phyloP scores from a whole-genome alignment of 2,329 filamentous ascomycete genomes.

The Diaporthe citrichinensis region DNA sequence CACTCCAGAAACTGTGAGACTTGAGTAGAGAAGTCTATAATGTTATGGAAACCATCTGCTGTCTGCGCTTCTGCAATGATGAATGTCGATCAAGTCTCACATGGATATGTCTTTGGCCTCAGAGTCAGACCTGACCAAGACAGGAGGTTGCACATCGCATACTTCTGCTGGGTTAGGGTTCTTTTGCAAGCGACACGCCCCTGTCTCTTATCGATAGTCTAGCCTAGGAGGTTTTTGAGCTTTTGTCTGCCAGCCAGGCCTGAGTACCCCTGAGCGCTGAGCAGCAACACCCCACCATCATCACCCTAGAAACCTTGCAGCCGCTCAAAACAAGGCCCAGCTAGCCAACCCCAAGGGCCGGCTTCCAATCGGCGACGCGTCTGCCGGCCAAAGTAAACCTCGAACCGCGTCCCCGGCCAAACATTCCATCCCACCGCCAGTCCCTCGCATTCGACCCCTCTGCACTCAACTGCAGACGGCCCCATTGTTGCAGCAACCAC shows the following conservation, averaged over 20 bases:
- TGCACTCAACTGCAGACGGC: constrained; percentile 5
- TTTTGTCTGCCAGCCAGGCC: not conserved
- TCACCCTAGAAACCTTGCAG: constrained; percentile 35
- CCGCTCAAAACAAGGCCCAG: constrained; percentile 26
- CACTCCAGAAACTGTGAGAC: not conserved
- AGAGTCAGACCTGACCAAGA: not conserved
- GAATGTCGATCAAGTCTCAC: not conserved
- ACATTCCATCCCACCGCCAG: constrained; percentile 30
- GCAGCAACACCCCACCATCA: constrained; percentile 13
- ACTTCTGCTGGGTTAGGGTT: constrained; percentile 27
- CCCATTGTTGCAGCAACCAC: constrained; percentile 28
- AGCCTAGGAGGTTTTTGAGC: not conserved
- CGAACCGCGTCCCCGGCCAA: constrained; percentile 33
- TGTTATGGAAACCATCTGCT: not conserved
- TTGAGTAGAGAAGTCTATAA: not conserved
- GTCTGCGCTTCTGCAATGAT: not conserved
- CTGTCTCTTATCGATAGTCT: not conserved
- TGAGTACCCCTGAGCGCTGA: constrained; percentile 1
- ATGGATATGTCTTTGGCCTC: not conserved
- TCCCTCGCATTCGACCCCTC: not conserved
- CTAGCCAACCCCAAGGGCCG: constrained; percentile 2
- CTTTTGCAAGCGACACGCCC: not conserved
- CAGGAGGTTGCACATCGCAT: not conserved
- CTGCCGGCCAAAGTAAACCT: constrained; percentile 32
- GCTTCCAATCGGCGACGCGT: constrained; percentile 28